These are phyloP conservation scores for Echites panduratus DNA, from an alignment of 257 asterid species.

Conservation along the genomic window DNA sequence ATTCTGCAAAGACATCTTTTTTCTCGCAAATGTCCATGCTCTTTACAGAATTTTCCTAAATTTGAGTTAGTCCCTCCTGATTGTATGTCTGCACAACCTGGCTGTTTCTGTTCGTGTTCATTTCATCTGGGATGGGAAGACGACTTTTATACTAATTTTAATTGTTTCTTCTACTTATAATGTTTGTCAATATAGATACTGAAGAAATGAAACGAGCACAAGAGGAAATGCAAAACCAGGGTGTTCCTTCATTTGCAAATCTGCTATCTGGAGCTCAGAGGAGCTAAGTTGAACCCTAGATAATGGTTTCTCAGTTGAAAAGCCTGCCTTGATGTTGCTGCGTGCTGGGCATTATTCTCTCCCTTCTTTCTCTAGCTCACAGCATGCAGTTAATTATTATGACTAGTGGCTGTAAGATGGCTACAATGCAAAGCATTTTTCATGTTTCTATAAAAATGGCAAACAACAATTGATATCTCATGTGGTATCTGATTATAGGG, in stretches of 20 bases:
- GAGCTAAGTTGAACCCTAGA: constrained; percentile 28
- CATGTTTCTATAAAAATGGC: background rate
- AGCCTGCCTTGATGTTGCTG: background rate
- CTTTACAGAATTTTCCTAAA: background rate
- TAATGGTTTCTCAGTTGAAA: background rate
- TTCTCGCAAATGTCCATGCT: background rate
- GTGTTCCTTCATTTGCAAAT: constrained; percentile 79
- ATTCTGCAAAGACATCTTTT: background rate
- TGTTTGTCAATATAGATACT: constrained; percentile 54
- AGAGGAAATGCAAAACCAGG: constrained; percentile 97
- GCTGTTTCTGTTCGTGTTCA: background rate
- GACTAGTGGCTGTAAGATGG: background rate
- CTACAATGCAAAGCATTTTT: background rate
- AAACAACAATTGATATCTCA: background rate
- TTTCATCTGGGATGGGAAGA: background rate
- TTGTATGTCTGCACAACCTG: background rate
- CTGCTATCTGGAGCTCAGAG: constrained; percentile 76
- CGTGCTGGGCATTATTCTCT: background rate
- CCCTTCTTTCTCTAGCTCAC: background rate
- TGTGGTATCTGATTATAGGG: no score
- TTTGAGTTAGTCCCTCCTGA: background rate
- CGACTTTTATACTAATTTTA: background rate
- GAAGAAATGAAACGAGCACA: constrained; percentile 92
- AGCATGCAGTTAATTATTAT: background rate
- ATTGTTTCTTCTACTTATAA: constrained; percentile 10